phyloP scores from a whole-genome alignment of 2,329 filamentous ascomycete genomes.

The Aspergillus vadensis region DNA sequence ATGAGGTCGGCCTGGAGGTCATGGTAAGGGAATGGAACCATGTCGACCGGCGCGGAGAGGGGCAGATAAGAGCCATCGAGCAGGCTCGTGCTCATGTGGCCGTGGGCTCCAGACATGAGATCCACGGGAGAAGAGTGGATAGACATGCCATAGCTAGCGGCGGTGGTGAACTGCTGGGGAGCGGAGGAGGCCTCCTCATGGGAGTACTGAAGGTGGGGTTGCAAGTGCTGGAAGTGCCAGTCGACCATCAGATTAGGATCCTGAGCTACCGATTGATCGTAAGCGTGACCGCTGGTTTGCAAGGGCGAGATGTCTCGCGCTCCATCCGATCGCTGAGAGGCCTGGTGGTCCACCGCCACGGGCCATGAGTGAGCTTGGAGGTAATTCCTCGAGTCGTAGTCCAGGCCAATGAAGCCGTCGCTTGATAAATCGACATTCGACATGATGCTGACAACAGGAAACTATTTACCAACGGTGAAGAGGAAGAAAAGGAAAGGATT shows the following conservation, averaged over 20 bases:
- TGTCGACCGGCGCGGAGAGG: slow-evolving; percentile 60
- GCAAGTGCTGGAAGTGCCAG: slow-evolving; percentile 49
- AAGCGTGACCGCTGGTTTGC: slow-evolving; percentile 47
- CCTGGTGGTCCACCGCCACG: slow-evolving; percentile 46
- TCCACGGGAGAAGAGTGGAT: slow-evolving; percentile 54
- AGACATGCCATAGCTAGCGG: slow-evolving; percentile 58
- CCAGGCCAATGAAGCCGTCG: slow-evolving; percentile 51
- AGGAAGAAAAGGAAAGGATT: slow-evolving; percentile 18
- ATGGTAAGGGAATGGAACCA: slow-evolving; percentile 72
- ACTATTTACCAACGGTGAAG: slow-evolving; percentile 23
- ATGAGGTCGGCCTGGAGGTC: slow-evolving; percentile 75
- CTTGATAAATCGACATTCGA: slow-evolving; percentile 48
- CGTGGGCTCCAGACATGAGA: slow-evolving; percentile 61
- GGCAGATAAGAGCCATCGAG: slow-evolving; percentile 65
- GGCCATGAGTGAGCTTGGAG: slow-evolving; percentile 47
- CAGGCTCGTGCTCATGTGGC: slow-evolving; percentile 61
- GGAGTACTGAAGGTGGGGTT: slow-evolving; percentile 42
- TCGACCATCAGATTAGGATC: slow-evolving; percentile 49
- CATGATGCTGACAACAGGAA: slow-evolving; percentile 32
- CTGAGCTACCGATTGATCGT: slow-evolving; percentile 46
- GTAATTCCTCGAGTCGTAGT: slow-evolving; percentile 52
- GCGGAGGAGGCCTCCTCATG: slow-evolving; percentile 58
- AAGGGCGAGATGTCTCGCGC: slow-evolving; percentile 47
- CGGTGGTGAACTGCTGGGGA: slow-evolving; percentile 57
- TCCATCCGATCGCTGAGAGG: slow-evolving; percentile 39